Evolutionary conservation across 768 basidiomycete genomes (phyloP), one percentile per base, ranked within the genome.

Genomic region (Galerina sulciceps): DNA sequence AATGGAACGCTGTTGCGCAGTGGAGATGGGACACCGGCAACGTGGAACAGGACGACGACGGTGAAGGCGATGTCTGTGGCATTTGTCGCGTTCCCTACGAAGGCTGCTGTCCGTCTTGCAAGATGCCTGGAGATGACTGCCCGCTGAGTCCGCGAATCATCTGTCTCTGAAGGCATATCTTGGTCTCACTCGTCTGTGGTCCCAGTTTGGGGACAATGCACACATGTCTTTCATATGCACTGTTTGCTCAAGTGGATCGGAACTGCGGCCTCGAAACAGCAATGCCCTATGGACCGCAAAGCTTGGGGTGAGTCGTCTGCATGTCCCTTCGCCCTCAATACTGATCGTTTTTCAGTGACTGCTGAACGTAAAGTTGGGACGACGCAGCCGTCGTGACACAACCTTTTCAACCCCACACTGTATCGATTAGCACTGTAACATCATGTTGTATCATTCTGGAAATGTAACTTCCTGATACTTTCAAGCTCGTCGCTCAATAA

Each of bases 211-310:
- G 97, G 97, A 35, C 89, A 97, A 75, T 99, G 96, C 69, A 93
- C 88, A 6, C 97, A 99, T 71, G 88, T 97, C 57, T 99, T 99
- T 69, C 97, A 99, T 71, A 95, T 98, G 93, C 96, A 99, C 72
- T 99, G 96, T 75, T 76, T 99, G 11, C 81, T 96, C 62, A 97
- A 98, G 73, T 99, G 97, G 97, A 85, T 98, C 59, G 88, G 88
- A 3, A 96, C 95, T 0, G 77, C 86, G 4, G 86, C 91, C 13
- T 95, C 92, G 36, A 98, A 98, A 72, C 89, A 91, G 65, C 94
- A 96, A 65, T 99, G 97, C 79, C 97, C 97, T n/a, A 96, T 99
- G 94, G 96, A 99, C 70, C 81, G 97, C 31, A 78, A 94, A 66
- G 79, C 88, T 2, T 99, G 96, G 96, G 89, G 95, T 96, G 63